Evolutionary conservation across 2,329 filamentous ascomycete genomes (phyloP).

Genomic region (Phoma sp.): DNA sequence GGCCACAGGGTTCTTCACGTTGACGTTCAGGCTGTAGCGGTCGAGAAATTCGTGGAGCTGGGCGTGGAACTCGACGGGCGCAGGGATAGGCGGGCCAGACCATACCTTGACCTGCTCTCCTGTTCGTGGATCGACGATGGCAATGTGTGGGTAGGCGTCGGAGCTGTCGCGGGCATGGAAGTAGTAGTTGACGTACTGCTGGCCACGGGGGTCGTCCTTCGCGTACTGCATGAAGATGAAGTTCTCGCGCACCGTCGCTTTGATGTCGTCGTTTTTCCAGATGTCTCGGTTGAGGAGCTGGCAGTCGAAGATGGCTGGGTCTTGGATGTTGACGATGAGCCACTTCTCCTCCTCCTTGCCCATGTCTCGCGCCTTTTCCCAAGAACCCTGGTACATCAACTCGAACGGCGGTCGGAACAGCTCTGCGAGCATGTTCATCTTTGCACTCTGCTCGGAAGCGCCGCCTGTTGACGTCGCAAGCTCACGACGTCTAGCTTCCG

Average conservation of each 20-base stretch:
- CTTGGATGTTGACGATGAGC: conserved; percentile 95
- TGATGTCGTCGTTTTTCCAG: conserved; percentile 86
- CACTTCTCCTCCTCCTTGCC: conserved; percentile 92
- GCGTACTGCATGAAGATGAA: conserved; percentile 96
- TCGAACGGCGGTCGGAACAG: conserved; percentile 93
- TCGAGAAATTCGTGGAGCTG: conserved; percentile 97
- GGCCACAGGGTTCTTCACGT: conserved; percentile 92
- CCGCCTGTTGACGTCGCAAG: conserved; percentile 70
- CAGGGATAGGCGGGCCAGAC: conserved; percentile 83
- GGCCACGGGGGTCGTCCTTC: conserved; percentile 80
- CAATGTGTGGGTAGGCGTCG: conserved; percentile 95
- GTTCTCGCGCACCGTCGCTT: conserved; percentile 83
- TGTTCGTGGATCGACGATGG: conserved; percentile 92
- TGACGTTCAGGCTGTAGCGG: conserved; percentile 85
- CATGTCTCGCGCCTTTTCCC: conserved; percentile 82
- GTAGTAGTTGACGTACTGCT: conserved; percentile 90
- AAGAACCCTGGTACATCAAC: conserved; percentile 79
- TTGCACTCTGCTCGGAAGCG: conserved; percentile 69
- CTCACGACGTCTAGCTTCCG: conserved; percentile 57
- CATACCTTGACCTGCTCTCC: conserved; percentile 97
- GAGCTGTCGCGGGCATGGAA: conserved; percentile 79
- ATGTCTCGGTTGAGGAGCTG: conserved; percentile 93
- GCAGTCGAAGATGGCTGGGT: conserved; percentile 91
- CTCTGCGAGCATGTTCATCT: conserved; percentile 82
- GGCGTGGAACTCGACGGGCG: conserved; percentile 81